Percentiles rank a stretch among this genome's conserved stretches.
Conservation (phyloP, 371 early-diverging fungal species). For the Haplosporangium sp. region DNA sequence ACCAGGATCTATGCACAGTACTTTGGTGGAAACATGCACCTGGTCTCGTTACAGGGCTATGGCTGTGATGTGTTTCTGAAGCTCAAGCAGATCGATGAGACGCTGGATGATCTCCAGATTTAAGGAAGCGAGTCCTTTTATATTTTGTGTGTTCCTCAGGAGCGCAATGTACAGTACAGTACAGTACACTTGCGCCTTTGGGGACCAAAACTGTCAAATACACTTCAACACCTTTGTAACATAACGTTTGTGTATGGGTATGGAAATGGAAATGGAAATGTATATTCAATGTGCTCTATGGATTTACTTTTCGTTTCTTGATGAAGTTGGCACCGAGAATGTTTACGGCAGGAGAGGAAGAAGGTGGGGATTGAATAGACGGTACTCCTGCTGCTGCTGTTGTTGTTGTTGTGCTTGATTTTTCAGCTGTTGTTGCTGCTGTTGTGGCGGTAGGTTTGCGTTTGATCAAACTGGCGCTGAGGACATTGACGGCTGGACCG, state of each 20-base stretch:
- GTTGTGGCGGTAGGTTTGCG: constrained; percentile 12
- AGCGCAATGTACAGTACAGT: background rate
- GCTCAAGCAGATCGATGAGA: constrained; percentile 81
- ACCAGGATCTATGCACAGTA: constrained; percentile 93
- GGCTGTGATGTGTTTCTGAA: constrained; percentile 95
- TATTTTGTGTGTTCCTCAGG: background rate
- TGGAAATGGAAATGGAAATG: too few relatives aligned
- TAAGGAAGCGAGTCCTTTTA: constrained; percentile 12
- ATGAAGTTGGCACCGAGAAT: constrained; percentile 31
- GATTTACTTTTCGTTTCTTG: constrained; percentile 36
- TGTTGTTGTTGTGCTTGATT: background rate
- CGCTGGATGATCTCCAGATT: constrained; percentile 59
- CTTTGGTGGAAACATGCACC: constrained; percentile 91
- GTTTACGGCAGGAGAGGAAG: constrained; percentile 19
- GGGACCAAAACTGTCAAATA: background rate
- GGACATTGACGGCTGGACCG: constrained; percentile 10
- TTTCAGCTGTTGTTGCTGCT: background rate
- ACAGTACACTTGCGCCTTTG: background rate
- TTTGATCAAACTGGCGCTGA: constrained; percentile 25
- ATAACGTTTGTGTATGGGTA: too few relatives aligned
- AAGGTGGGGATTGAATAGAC: background rate
- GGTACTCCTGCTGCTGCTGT: constrained; percentile 2
- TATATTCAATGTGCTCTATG: background rate
- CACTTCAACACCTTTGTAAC: background rate
- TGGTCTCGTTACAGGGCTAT: constrained; percentile 87